Evolutionary conservation across 2,329 filamentous ascomycete genomes (phyloP).

Genomic region (Venturiaceae sp.): DNA sequence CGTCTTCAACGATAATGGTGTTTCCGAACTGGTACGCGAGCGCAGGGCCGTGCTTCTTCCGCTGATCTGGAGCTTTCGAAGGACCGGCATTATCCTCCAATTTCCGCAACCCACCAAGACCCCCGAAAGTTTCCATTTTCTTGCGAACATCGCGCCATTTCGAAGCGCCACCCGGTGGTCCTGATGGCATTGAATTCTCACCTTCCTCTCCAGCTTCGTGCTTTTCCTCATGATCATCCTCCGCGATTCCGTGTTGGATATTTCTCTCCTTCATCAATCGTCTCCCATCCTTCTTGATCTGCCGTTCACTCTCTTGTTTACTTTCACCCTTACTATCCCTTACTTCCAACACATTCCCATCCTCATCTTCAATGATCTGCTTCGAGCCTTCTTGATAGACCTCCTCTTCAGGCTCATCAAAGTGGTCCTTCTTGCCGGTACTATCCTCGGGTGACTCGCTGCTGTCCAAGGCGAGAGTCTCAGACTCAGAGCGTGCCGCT

Average conservation of each 20-base stretch:
- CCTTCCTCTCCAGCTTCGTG: constrained; percentile 15
- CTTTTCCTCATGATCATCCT: constrained; percentile 37
- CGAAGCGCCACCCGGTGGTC: constrained; percentile 17
- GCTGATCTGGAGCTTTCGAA: constrained; percentile 18
- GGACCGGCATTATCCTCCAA: constrained; percentile 26
- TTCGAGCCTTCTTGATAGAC: constrained; percentile 74
- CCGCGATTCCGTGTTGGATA: constrained; percentile 31
- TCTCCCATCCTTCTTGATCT: constrained; percentile 44
- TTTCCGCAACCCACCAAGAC: constrained; percentile 33
- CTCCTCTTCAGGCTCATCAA: constrained; percentile 42
- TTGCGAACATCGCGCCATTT: constrained; percentile 29
- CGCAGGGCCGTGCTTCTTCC: constrained; percentile 55
- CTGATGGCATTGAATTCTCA: constrained; percentile 18
- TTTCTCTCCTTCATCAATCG: constrained; percentile 44
- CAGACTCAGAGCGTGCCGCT: constrained; percentile 23
- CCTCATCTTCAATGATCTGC: constrained; percentile 72
- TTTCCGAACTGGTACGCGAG: constrained; percentile 79
- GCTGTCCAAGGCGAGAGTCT: constrained; percentile 32
- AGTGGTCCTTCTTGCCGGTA: constrained; percentile 15
- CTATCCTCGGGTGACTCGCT: constrained; percentile 27
- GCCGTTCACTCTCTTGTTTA: constrained; percentile 51
- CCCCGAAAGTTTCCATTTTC: constrained; percentile 29
- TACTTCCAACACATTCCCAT: constrained; percentile 75
- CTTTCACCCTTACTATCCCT: constrained; percentile 8
- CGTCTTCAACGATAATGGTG: constrained; percentile 82